Conservation (phyloP, 1,284 basidiomycete genomes). For the Quambalaria eucalypti region DNA sequence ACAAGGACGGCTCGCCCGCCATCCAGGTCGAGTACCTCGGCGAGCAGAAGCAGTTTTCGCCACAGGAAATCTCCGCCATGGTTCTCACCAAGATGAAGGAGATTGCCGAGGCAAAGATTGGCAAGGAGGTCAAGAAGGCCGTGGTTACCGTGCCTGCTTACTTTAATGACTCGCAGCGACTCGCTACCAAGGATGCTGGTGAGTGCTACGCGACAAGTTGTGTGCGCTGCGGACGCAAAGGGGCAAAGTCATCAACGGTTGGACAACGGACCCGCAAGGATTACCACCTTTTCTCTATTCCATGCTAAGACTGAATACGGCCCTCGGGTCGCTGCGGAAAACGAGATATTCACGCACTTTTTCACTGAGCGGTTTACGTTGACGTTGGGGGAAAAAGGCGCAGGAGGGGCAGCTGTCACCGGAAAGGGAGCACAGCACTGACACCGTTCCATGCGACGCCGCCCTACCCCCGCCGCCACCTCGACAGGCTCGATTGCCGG, state of each 20-base stretch:
- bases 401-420: too few relatives aligned
- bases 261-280: too few relatives aligned
- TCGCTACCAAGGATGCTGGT: slow-evolving; percentile 55
- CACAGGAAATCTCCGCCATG: slow-evolving; percentile 85
- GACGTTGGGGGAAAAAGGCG: too few relatives aligned
- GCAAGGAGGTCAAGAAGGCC: slow-evolving; percentile 59
- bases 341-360: slow-evolving; percentile 7
- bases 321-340: not conserved
- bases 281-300: slow-evolving; percentile 34
- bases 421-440: too few relatives aligned
- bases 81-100: slow-evolving; percentile 98
- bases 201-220: slow-evolving; percentile 24
- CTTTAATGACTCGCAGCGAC: slow-evolving; percentile 63
- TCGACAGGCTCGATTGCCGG: slow-evolving; percentile 55
- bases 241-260: too few relatives aligned
- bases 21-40: slow-evolving; percentile 58
- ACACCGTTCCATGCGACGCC: too few relatives aligned
- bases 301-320: slow-evolving; percentile 45
- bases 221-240: too few relatives aligned
- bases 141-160: slow-evolving; percentile 63
- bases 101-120: slow-evolving; percentile 59
- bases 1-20: slow-evolving; percentile 56
- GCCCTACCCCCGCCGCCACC: not conserved
- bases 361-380: too few relatives aligned
- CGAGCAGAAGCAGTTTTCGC: slow-evolving; percentile 58